Evolutionary conservation across 225 moss, liverwort and hornwort genomes (phyloP), one percentile per base, ranked within the genome.

Genomic region (Straminergon stramineum): DNA sequence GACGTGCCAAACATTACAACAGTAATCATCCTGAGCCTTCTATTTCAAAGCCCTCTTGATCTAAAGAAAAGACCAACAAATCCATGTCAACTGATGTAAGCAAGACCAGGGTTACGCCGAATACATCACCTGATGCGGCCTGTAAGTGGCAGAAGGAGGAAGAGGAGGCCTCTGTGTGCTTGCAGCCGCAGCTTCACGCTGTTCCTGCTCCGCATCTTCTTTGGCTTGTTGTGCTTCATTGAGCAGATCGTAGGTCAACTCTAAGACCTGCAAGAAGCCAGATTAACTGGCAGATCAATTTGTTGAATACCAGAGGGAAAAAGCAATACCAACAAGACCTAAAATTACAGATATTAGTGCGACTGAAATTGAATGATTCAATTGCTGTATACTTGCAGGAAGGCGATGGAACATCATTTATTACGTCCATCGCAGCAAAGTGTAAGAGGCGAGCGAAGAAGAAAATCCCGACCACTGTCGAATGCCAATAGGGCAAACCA

Each of bases 401-500:
- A 87, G 89, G 81, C 84, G 91, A 91, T 82, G 89, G 84, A 90
- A 88, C 86, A 83, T 81, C 88, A 82, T 78, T 63, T 66, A 73
- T 90, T 89, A 89, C 89, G 93, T 92, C 92, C 89, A 92, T 93
- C 92, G 90, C 91, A 93, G 94, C 86, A 90, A 89, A 91, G 93
- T 88, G 90, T 88, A 93, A 92, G 92, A 90, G 92, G 91, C 87
- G 89, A 93, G 90, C 88, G 91, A 90, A 91, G 92, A 85, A 91
- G 85, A 90, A 92, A 90, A 90, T 71, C 89, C 90, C 92, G 91
- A 93, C 93, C 93, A 91, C 92, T 81, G 91, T 90, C 91, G 92
- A 91, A 89, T 87, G 91, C 91, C 89, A 93, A 92, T 94, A 96
- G 95, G 96, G 96, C 98, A 95, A 98, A 97, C 96, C 96, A 96